These are phyloP conservation scores for Pichia sp. DNA, from an alignment of 1,139 yeast species.

Conservation along the genomic window DNA sequence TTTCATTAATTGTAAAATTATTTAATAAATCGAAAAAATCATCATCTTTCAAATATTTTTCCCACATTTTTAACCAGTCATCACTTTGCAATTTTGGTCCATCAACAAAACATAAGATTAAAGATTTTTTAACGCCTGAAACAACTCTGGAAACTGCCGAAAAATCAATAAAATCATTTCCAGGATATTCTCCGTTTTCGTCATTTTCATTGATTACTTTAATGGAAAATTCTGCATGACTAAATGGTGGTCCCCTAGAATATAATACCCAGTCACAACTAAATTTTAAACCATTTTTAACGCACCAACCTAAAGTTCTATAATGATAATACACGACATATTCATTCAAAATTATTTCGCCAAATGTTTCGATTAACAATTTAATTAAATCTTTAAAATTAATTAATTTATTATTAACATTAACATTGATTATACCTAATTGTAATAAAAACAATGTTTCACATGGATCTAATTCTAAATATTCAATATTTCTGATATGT, in stretches of 20 bases:
- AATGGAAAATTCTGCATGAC: conserved; percentile 81
- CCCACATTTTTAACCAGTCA: conserved; percentile 29
- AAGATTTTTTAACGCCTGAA: conserved; percentile 77
- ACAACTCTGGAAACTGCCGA: conserved; percentile 72
- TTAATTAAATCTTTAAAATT: conserved; percentile 27
- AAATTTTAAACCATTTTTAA: conserved; percentile 82
- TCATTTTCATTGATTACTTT: conserved; percentile 17
- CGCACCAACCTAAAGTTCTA: conserved; percentile 92
- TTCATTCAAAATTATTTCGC: conserved; percentile 38
- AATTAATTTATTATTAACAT: conserved; percentile 4
- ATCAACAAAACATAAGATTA: conserved; percentile 64
- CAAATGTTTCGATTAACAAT: conserved; percentile 24
- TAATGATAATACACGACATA: conserved; percentile 83
- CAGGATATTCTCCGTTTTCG: not conserved
- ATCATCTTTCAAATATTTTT: conserved; percentile 24
- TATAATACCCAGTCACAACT: conserved; percentile 79
- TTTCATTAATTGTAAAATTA: conserved; percentile 42
- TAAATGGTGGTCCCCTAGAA: conserved; percentile 89
- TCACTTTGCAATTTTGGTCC: conserved; percentile 33
- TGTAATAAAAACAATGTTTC: conserved; percentile 66
- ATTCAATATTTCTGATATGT: conserved; percentile 47
- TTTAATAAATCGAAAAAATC: conserved; percentile 20
- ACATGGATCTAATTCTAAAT: conserved; percentile 63
- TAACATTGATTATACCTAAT: conserved; percentile 24
- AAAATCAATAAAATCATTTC: conserved; percentile 48